phyloP scores from a whole-genome alignment of 768 basidiomycete species.

The Mycena vulgaris region DNA sequence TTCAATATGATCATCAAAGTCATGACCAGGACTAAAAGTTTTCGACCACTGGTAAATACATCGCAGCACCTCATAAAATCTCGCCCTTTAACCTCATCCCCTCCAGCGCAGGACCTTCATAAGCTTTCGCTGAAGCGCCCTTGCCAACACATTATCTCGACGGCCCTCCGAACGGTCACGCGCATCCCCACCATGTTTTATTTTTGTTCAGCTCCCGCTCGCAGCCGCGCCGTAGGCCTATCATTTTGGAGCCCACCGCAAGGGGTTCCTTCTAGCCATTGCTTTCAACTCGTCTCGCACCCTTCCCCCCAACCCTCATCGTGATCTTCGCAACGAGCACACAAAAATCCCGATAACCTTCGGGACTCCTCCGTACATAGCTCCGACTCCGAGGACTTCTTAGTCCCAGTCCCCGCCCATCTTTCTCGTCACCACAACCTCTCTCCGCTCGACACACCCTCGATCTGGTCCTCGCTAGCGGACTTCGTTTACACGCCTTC shows the following conservation, averaged over 20 bases:
- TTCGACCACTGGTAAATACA: too few relatives aligned
- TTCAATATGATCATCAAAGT: too few relatives aligned
- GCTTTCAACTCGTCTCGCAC: constrained; percentile 21
- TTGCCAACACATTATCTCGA: too few relatives aligned
- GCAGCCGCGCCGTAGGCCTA: background rate
- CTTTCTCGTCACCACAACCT: constrained; percentile 15
- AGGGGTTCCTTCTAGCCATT: constrained; percentile 23
- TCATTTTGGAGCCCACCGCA: constrained; percentile 36
- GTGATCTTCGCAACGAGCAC: background rate
- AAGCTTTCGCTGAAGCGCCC: too few relatives aligned
- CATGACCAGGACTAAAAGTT: too few relatives aligned
- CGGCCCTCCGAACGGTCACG: too few relatives aligned
- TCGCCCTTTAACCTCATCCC: too few relatives aligned
- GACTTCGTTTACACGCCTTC: background rate
- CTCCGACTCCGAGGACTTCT: constrained; percentile 24
- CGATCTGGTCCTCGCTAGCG: background rate
- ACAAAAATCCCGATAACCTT: constrained; percentile 34
- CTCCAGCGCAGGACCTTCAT: too few relatives aligned
- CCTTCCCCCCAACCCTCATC: background rate
- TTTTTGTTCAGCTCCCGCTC: constrained; percentile 17
- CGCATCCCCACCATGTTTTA: too few relatives aligned
- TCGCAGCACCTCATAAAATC: too few relatives aligned
- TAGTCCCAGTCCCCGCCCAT: constrained; percentile 6
- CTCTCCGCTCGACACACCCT: background rate
- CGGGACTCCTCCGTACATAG: too few relatives aligned